Evolutionary conservation across 2,329 filamentous ascomycete genomes (phyloP), one percentile per base, ranked within the genome.

Genomic region (Orbilia brochopaga): DNA sequence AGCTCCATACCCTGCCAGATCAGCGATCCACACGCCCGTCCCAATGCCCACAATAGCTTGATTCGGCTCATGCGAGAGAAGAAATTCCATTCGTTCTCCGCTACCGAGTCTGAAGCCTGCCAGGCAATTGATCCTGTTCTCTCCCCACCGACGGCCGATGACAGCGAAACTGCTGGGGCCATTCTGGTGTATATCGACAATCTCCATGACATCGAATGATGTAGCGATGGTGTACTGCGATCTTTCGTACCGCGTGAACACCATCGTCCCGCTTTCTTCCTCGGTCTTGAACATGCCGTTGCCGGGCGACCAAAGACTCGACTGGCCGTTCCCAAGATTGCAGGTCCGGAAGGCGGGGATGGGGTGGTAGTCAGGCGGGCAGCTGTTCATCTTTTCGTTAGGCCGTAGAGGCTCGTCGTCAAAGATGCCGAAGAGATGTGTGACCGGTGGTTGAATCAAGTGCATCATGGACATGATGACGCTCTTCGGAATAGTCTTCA

Each of bases 401-500:
- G 66, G 66, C 17, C 63, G 53, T 27, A 70, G 27, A 4, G 59
- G 66, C 10, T 59, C 54, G 11, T 64, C 44, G 44, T 64, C 59
- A 46, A 70, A 70, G 48, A 54, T 70, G 15, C 53, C 66, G 21
- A 53, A 70, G 17, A 70, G 59, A 37, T 70, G 66, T 17, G 66
- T 64, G 24, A 70, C 55, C 8, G 66, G 66, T 19, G 66, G 66
- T 24, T 70, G 66, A 11, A 70, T 70, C 40, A 60, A 27, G 46
- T 70, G 66, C 66, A 70, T 70, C 66, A 70, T 70, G 13, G 66
- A 70, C 66, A 70, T 70, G 46, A 70, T 70, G 11, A 70, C 66
- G 40, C 66, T 70, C 50, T 70, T 64, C 15, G 66, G 66, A n/a
- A 70, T 70, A 23, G 66, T 70, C 42, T 70, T 70, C 15, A 70